Evolutionary conservation across 306 rosid genomes (phyloP), one percentile per base, ranked within the genome.

Genomic region (Begonia masoniana): DNA sequence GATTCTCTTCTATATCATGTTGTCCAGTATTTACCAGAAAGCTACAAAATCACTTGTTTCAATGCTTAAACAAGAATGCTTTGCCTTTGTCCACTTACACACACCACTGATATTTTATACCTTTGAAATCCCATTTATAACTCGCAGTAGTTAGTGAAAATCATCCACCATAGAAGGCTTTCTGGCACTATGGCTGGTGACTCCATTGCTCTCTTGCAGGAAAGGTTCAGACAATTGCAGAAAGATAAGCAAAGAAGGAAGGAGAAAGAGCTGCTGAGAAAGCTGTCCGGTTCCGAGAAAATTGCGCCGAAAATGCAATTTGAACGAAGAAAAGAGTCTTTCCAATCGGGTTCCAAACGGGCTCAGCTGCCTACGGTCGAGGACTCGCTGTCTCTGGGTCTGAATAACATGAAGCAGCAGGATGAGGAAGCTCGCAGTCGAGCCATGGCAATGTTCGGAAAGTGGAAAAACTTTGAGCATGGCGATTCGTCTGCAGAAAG

Each of bases 141-240:
- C 7, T 5, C 39, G 7, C 39, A 4, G 39, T 31, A 31, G 39
- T 31, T 31, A 3, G 39, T 31, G 39, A 31, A 31, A 31, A 31
- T 31, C 7, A 31, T 31, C 39, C 39, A 31, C 39, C 39, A 31
- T 31, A 31, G 8, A 31, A 31, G 39, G 39, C 39, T 31, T 31
- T 31, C 4, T 31, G 39, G 39, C 51, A 73, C 83, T 52, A 66
- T 52, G 66, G 84, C 69, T 41, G 73, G 76, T 43, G 73, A 94
- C 58, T 91, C 97, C 71, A 91, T 91, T 67, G 95, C 88, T 59
- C 85, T 91, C 23, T 78, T 91, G 66, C 97, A 91, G 67, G 92
- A 85, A 62, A 85, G 97, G 80, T 91, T 91, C 66, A 82, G 88
- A 43, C 83, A 78, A 57, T 77, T 91, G 76, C 91, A 91, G 79